Evolutionary conservation across 768 basidiomycete species (phyloP).

Genomic region (Rhodotorula diobovata): DNA sequence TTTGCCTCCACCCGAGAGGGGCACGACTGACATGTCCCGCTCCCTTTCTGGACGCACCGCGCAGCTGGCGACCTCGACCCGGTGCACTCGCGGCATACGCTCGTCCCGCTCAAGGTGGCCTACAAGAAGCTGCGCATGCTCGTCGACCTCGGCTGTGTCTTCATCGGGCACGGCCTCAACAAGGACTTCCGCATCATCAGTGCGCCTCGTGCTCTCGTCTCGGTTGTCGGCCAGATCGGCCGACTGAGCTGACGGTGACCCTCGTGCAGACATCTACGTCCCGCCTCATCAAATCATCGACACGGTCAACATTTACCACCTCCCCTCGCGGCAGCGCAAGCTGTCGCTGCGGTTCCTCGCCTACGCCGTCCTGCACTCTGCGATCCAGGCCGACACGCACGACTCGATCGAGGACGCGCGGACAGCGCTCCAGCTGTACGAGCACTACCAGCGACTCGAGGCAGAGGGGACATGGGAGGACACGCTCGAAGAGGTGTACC

Average conservation of each 20-base stretch:
- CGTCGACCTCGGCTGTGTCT: constrained; percentile 91
- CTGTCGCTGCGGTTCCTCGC: constrained; percentile 87
- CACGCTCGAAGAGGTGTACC: constrained; percentile 64
- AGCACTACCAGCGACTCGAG: constrained; percentile 65
- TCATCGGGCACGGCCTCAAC: constrained; percentile 92
- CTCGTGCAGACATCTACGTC: constrained; percentile 75
- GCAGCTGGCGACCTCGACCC: constrained; percentile 93
- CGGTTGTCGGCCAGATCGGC: not conserved
- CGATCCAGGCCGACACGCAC: constrained; percentile 89
- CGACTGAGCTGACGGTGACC: not conserved
- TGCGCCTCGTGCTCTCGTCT: constrained; percentile 50
- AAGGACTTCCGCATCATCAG: constrained; percentile 99
- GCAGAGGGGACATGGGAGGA: constrained; percentile 72
- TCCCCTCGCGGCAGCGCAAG: constrained; percentile 73
- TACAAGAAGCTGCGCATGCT: constrained; percentile 93
- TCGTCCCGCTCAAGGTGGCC: constrained; percentile 93
- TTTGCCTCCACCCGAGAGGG: not conserved
- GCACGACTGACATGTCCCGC: too few species aligned
- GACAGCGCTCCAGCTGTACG: constrained; percentile 77
- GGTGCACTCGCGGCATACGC: constrained; percentile 70
- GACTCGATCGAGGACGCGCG: constrained; percentile 98
- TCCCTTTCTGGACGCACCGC: too few species aligned
- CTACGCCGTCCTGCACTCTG: constrained; percentile 85
- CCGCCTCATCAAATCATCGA: constrained; percentile 94
- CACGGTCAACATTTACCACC: constrained; percentile 93